Evolutionary conservation across 352 stramenopile genomes (phyloP).

Genomic region (Pythium vanterpoolii): DNA sequence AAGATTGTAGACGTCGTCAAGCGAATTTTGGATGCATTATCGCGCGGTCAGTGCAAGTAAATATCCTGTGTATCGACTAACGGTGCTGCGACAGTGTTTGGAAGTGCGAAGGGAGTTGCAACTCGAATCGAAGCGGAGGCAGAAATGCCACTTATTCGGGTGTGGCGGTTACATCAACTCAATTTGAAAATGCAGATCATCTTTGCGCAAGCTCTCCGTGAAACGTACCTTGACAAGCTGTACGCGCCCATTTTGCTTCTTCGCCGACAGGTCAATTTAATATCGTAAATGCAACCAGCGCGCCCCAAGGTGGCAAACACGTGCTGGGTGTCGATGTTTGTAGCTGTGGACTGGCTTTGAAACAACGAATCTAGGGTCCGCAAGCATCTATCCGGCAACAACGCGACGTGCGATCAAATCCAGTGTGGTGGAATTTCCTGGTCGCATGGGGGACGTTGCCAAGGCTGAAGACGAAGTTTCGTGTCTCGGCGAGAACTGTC

Average conservation of each 20-base stretch:
- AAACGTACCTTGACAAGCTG: slow-evolving; percentile 18
- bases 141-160: neutral
- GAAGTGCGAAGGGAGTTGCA: neutral
- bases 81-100: slow-evolving; percentile 2
- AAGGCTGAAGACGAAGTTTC: neutral
- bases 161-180: slow-evolving; percentile 26
- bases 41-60: neutral
- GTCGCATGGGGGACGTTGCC: neutral
- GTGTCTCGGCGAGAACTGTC: neutral
- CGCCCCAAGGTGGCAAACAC: slow-evolving; percentile 13
- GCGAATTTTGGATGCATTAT: neutral
- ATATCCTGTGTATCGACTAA: neutral
- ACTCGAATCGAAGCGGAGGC: neutral
- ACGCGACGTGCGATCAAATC: neutral
- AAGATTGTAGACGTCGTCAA: slow-evolving; percentile 5
- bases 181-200: slow-evolving; percentile 2
- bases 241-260: slow-evolving; percentile 16
- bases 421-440: neutral
- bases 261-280: slow-evolving; percentile 5
- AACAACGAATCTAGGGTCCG: neutral
- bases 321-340: slow-evolving; percentile 21
- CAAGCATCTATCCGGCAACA: neutral
- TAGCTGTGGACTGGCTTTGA: slow-evolving; percentile 13
- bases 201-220: slow-evolving; percentile 7
- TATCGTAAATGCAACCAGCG: slow-evolving; percentile 5